Conservation (phyloP, 2,329 filamentous ascomycete species). For the Lomentospora prolificans region DNA sequence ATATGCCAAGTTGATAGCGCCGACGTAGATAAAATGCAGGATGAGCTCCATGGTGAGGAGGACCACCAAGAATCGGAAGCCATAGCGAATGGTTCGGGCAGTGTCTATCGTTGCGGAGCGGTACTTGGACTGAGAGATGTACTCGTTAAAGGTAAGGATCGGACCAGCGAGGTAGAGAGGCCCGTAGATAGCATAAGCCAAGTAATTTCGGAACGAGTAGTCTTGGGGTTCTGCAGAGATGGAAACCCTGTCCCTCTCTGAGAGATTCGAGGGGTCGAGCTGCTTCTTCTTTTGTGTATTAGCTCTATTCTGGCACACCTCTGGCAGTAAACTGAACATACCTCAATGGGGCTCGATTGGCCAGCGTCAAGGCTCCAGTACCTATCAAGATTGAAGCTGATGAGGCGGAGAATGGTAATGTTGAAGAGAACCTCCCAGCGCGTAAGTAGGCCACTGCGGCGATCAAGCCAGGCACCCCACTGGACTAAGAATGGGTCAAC, state of each 20-base stretch:
- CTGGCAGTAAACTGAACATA: slow-evolving; percentile 40
- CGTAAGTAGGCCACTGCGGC: slow-evolving; percentile 70
- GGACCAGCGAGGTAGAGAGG: slow-evolving; percentile 89
- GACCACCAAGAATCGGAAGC: slow-evolving; percentile 66
- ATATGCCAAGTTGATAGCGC: slow-evolving; percentile 75
- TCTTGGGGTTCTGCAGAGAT: slow-evolving; percentile 62
- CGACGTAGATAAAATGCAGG: slow-evolving; percentile 85
- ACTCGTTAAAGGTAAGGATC: slow-evolving; percentile 97
- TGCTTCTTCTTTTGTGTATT: slow-evolving; percentile 89
- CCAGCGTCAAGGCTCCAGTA: slow-evolving; percentile 75
- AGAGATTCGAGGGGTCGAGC: slow-evolving; percentile 76
- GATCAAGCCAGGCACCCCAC: slow-evolving; percentile 66
- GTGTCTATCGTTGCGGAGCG: slow-evolving; percentile 59
- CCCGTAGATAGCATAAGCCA: slow-evolving; percentile 84
- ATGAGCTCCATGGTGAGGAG: slow-evolving; percentile 85
- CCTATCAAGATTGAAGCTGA: slow-evolving; percentile 96
- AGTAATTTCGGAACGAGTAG: slow-evolving; percentile 75
- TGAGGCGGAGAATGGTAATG: slow-evolving; percentile 79
- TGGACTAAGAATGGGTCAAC: slow-evolving; percentile 34
- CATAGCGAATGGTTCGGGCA: slow-evolving; percentile 69
- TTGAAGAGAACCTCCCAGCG: slow-evolving; percentile 99
- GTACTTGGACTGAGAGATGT: slow-evolving; percentile 76
- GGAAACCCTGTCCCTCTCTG: slow-evolving; percentile 76
- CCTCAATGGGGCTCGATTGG: slow-evolving; percentile 64
- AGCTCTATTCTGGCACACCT: slow-evolving; percentile 30